Base-by-base conservation (phyloP, 208 protist species). In the Crithidia bombi region DNA sequence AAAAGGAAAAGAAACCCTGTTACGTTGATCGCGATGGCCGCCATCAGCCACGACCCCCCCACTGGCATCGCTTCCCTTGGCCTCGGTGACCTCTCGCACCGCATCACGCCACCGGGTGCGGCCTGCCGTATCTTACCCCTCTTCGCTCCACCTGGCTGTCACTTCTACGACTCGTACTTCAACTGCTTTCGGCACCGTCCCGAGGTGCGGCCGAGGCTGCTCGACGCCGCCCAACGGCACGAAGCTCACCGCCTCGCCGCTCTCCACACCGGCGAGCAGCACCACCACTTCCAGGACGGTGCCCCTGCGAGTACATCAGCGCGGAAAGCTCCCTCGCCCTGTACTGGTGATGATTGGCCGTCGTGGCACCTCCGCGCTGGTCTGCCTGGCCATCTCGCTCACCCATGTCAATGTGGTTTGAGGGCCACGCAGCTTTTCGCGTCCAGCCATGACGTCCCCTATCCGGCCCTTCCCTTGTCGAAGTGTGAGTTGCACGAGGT, bases 401-500 rank as follows among this genome's bases (percentile, higher is more conserved):
- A 7, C 2, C 17, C 38, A 0, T 81, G 75, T 19, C 62, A 44
- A 5, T 81, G 76, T 17, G 58, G 28, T 10, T 65, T 81, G 46
- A 51, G 71, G 19, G 61, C 73, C 5, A 32, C 51, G 28, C 38
- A 69, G 41, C 52, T 81, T 7, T 76, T 81, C 17, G 62, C 50
- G 25, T 51, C 41, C 5, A 38, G 19, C 4, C 15, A 50, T 2
- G 76, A 76, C 41, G 25, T 73, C 7, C 70, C 76, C 7, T 12
- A 25, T 12, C 70, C 76, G 5, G 38, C 50, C 3, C 57, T 70
- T 28, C 76, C 86, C 14, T 65, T 91, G 19, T 79, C 82, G 11
- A 62, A 66, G 11, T 87, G 82, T 44, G 82, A 83, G 58, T 56
- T 83, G 41, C 82, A 91, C 61, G 82, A 91, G 39, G 63, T 91